phyloP scores from a whole-genome alignment of 768 basidiomycete species.

The Collybia nuda region DNA sequence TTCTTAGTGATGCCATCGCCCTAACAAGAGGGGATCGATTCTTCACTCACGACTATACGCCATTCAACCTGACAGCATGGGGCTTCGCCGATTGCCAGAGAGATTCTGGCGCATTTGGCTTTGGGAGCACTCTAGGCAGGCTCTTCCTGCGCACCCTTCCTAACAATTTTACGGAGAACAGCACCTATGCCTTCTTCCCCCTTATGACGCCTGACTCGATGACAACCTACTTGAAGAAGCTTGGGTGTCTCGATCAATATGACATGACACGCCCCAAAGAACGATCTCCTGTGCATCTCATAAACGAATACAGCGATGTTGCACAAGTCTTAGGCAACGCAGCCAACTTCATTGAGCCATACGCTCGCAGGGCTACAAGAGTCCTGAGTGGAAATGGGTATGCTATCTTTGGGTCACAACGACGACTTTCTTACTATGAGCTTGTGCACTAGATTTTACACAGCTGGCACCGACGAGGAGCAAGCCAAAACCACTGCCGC shows the following conservation, averaged over 20 bases:
- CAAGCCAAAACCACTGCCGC: slow-evolving; percentile 45
- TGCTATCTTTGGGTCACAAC: slow-evolving; percentile 10
- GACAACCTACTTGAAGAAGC: slow-evolving; percentile 54
- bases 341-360: slow-evolving; percentile 46
- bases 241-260: slow-evolving; percentile 56
- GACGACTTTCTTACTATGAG: too few species aligned
- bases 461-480: slow-evolving; percentile 51
- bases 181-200: slow-evolving; percentile 86
- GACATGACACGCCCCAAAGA: slow-evolving; percentile 48
- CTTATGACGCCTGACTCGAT: slow-evolving; percentile 77
- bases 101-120: slow-evolving; percentile 67
- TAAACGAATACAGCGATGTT: slow-evolving; percentile 51
- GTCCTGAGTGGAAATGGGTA: slow-evolving; percentile 65
- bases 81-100: slow-evolving; percentile 83
- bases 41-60: slow-evolving; percentile 81
- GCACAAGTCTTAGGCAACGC: slow-evolving; percentile 48
- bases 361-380: slow-evolving; percentile 46
- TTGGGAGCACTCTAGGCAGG: slow-evolving; percentile 74
- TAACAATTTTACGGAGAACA: slow-evolving; percentile 64
- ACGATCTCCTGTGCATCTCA: slow-evolving; percentile 20
- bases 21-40: slow-evolving; percentile 84
- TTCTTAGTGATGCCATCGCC: slow-evolving; percentile 83
- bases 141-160: slow-evolving; percentile 77
- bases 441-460: slow-evolving; percentile 56
- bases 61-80: slow-evolving; percentile 80